A percentile compares a stretch with the other conserved stretches of the same genome.
Evolutionary conservation across 2,329 filamentous ascomycete species (phyloP).

Genomic region (Diaporthe ampelina): DNA sequence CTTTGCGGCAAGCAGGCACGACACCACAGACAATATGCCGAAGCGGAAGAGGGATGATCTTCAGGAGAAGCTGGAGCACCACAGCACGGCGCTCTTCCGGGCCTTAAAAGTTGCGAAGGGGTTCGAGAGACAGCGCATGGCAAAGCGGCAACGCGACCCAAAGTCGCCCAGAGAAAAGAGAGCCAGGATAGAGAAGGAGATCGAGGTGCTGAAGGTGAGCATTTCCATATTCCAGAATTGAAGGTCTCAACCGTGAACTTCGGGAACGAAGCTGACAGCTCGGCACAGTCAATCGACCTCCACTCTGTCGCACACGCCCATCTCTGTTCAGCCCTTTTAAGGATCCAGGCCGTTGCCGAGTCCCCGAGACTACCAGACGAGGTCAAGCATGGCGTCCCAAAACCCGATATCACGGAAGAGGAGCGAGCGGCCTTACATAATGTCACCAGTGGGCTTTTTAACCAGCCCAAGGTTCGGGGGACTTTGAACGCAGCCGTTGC

Average conservation of each 20-base stretch:
- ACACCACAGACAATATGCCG: slow-evolving; percentile 56
- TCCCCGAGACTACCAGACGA: slow-evolving; percentile 64
- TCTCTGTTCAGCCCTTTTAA: slow-evolving; percentile 67
- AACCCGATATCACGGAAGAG: slow-evolving; percentile 65
- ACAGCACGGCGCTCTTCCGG: slow-evolving; percentile 72
- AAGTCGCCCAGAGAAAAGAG: slow-evolving; percentile 63
- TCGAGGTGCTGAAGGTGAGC: slow-evolving; percentile 68
- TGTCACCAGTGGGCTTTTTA: slow-evolving; percentile 71
- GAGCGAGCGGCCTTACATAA: slow-evolving; percentile 68
- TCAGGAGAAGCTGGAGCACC: slow-evolving; percentile 51
- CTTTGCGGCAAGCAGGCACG: background rate
- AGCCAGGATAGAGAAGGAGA: slow-evolving; percentile 72
- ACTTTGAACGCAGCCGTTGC: slow-evolving; percentile 63
- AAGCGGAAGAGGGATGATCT: slow-evolving; percentile 69
- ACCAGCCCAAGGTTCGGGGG: slow-evolving; percentile 64
- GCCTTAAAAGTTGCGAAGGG: slow-evolving; percentile 81
- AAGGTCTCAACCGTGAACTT: background rate
- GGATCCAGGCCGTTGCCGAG: slow-evolving; percentile 66
- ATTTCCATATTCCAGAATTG: background rate
- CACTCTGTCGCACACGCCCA: slow-evolving; percentile 70
- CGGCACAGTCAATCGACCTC: slow-evolving; percentile 66
- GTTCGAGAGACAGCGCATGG: slow-evolving; percentile 83
- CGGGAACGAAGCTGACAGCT: slow-evolving; percentile 4
- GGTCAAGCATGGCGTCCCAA: slow-evolving; percentile 62
- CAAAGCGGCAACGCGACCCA: slow-evolving; percentile 68